A percentile compares a stretch with the other conserved stretches of the same genome.
Conservation (phyloP, 805 yeast species). For the Candida ovalis region DNA sequence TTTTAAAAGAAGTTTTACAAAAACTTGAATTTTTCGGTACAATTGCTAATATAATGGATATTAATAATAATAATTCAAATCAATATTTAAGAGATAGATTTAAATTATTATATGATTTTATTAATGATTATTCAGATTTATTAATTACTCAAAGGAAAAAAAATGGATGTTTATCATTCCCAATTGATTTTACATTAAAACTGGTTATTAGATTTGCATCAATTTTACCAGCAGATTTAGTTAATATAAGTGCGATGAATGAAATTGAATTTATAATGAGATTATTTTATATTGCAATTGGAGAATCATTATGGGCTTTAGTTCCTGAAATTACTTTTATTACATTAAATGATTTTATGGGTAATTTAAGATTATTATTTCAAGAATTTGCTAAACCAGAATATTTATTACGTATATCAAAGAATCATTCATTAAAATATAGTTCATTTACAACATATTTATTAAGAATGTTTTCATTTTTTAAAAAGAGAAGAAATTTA, state of each 20-base stretch:
- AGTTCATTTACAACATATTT: constrained; percentile 9
- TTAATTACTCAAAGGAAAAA: constrained; percentile 1
- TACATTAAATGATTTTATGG: constrained; percentile 16
- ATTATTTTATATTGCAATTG: constrained; percentile 15
- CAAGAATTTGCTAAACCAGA: constrained; percentile 14
- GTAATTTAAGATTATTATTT: constrained; percentile 9
- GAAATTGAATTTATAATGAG: constrained; percentile 14
- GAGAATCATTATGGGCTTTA: constrained; percentile 19
- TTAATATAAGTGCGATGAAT: constrained; percentile 3
- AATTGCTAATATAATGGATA: neutral
- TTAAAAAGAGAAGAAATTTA: constrained; percentile 12
- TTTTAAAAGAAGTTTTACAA: constrained; percentile 12
- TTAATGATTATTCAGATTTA: constrained; percentile 5
- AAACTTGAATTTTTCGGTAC: constrained; percentile 9
- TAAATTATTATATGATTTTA: constrained; percentile 1
- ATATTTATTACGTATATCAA: constrained; percentile 2
- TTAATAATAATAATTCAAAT: neutral
- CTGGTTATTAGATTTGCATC: constrained; percentile 10
- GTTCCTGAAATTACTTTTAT: constrained; percentile 18
- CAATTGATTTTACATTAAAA: constrained; percentile 9
- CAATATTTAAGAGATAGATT: neutral
- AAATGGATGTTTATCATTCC: constrained; percentile 7
- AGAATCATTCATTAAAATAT: neutral
- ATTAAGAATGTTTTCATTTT: constrained; percentile 13
- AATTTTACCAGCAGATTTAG: constrained; percentile 13